Conservation (phyloP, 176 grass and related monocot species). For the Aegilops tauschii region DNA sequence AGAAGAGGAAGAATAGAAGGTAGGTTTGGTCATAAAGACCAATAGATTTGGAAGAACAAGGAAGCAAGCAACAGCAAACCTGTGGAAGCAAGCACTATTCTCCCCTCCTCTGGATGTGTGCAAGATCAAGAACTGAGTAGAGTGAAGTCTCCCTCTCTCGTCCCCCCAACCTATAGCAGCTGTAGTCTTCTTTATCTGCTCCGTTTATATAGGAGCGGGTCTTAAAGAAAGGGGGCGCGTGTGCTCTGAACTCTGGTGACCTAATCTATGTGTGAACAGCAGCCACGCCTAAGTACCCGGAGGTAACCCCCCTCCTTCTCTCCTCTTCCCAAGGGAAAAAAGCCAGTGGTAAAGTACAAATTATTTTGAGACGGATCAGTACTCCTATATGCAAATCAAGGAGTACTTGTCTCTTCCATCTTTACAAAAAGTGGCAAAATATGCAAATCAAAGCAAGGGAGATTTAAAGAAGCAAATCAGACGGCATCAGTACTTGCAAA, state of each 20-base stretch:
- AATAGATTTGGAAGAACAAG: constrained; percentile 17
- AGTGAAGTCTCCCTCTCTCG: not conserved
- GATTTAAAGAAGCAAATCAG: not conserved
- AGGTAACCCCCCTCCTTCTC: not conserved
- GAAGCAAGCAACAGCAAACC: constrained; percentile 35
- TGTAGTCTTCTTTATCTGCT: constrained; percentile 4
- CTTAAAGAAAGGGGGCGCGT: constrained; percentile 21
- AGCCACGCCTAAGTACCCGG: not conserved
- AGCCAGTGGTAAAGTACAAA: not conserved
- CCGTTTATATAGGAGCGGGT: constrained; percentile 31
- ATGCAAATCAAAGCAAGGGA: not conserved
- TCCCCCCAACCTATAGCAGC: not conserved
- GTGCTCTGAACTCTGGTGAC: constrained; percentile 31
- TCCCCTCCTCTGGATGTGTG: not conserved
- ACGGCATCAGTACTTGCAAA: not conserved
- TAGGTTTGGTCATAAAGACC: constrained; percentile 12
- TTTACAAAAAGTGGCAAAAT: not conserved
- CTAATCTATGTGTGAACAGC: constrained; percentile 68
- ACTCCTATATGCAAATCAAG: not conserved
- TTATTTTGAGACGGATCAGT: constrained; percentile 21
- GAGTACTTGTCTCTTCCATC: not conserved
- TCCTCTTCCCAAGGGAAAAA: constrained; percentile 19
- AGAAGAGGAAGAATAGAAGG: constrained; percentile 13
- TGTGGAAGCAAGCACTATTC: constrained; percentile 2
- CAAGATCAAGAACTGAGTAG: constrained; percentile 27